These are phyloP conservation scores for Plantago lanceolata DNA, from an alignment of 305 asterid species.

Conservation along the genomic window DNA sequence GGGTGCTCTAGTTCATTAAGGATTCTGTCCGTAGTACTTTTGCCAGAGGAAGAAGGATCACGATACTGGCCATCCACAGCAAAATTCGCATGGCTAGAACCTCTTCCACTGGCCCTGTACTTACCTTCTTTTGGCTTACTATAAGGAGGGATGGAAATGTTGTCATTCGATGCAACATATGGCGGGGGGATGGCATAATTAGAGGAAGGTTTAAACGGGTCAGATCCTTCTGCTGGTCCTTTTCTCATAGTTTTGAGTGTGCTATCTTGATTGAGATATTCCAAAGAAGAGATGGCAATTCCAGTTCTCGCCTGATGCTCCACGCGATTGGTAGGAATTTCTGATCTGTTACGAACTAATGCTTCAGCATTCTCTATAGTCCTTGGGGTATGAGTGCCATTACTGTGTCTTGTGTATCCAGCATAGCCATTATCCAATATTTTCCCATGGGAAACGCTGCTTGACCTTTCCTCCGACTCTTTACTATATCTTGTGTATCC, in stretches of 20 bases:
- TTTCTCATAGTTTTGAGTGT: constrained; percentile 27
- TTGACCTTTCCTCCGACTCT: constrained; percentile 29
- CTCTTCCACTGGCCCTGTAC: constrained; percentile 32
- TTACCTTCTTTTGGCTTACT: constrained; percentile 47
- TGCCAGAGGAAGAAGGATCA: constrained; percentile 23
- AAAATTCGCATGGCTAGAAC: constrained; percentile 32
- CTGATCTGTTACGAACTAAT: constrained; percentile 34
- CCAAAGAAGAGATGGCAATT: constrained; percentile 27
- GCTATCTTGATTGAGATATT: constrained; percentile 24
- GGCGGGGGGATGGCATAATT: constrained; percentile 62
- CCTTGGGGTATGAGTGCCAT: constrained; percentile 26
- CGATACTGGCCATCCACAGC: constrained; percentile 22
- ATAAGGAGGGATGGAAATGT: constrained; percentile 51
- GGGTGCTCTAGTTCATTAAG: constrained; percentile 28
- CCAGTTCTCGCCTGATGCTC: constrained; percentile 34
- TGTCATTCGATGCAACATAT: constrained; percentile 48
- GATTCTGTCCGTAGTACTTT: constrained; percentile 24
- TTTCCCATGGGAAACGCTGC: constrained; percentile 39
- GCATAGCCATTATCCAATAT: constrained; percentile 28
- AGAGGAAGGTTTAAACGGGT: constrained; percentile 34
- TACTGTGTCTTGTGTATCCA: constrained; percentile 28
- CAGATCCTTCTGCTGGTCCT: constrained; percentile 36
- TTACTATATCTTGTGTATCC: constrained; percentile 30
- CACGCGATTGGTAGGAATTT: constrained; percentile 24
- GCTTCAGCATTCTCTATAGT: constrained; percentile 33